These are phyloP conservation scores for Fraxinus greggii DNA, from an alignment of 305 asterid species.

Conservation along the genomic window DNA sequence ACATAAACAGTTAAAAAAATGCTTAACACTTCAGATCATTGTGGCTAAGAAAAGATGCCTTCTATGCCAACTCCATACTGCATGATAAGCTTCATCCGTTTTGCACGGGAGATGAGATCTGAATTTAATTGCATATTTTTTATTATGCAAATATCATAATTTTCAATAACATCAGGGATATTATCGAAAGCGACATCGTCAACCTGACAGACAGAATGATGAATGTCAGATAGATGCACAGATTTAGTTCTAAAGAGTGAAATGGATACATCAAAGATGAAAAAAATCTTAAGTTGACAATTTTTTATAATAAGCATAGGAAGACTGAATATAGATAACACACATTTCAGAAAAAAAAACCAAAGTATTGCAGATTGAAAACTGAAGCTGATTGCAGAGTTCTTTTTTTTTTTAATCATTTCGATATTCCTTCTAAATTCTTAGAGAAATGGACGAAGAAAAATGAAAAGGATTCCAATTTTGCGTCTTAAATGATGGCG, in stretches of 20 bases:
- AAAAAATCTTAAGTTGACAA: background rate
- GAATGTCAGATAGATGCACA: background rate
- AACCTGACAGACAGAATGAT: constrained; percentile 47
- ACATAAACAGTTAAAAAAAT: background rate
- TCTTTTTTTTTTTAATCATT: background rate
- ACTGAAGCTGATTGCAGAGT: background rate
- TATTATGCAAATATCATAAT: constrained; percentile 73
- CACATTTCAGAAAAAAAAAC: background rate
- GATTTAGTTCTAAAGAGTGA: background rate
- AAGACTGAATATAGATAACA: background rate
- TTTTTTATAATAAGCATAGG: background rate
- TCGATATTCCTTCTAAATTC: background rate
- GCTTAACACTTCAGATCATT: background rate
- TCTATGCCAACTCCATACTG: constrained; percentile 96
- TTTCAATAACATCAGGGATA: constrained; percentile 58
- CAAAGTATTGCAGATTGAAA: background rate
- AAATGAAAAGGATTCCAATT: background rate
- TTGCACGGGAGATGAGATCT: constrained; percentile 71
- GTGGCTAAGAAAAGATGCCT: constrained; percentile 41
- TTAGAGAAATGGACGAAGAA: background rate
- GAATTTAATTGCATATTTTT: constrained; percentile 60
- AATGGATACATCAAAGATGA: background rate
- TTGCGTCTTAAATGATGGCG: background rate
- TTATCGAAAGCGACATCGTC: constrained; percentile 63
- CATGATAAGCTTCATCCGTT: constrained; percentile 83